Base-by-base conservation (phyloP, 2,329 filamentous ascomycete species). In the Trichoderma oligosporum region DNA sequence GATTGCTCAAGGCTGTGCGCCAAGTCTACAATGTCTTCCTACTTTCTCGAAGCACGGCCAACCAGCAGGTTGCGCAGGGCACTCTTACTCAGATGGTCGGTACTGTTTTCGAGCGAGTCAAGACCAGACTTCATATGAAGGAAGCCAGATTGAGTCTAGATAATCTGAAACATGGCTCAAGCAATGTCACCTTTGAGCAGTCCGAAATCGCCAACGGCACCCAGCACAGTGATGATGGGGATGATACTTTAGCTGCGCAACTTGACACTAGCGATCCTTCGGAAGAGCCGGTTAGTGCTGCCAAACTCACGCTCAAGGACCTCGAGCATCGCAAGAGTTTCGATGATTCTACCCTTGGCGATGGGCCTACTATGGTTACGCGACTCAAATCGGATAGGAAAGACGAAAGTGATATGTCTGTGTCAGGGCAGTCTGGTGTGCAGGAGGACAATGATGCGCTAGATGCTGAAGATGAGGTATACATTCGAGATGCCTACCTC, bases 11-110 rank as follows among this genome's bases (percentile, higher is more conserved):
- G 77, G 93, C 94, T 55, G 91, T 99, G 63, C 88, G 94, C 65
- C 91, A 97, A 73, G 96, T 97, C 58, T 99, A 99, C 79, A 99
- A 99, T 76, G 95, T 99, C 65, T 99, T 99, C 73, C 80, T 99
- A 60, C 84, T 97, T 49, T 97, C 93, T 63, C 91, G 94, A 69
- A 96, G 87, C 62, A 95, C 88, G 62, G 85, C 91, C 57, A 99
- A 97, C 70, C 94, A 99, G 76, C 92, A 96, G 72, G 90, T 97
- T 48, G 95, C 95, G 1, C 95, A 99, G 71, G 94, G 94, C 2
- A 97, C 94, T 4, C 77, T 99, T 67, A 96, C 93, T 3, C 94
- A 99, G 74, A 99, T 99, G 94, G 91, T 97, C 36, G 92, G 93
- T 63, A 97, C 93, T 1, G 94, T 99, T 3, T 99, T 99, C 67